These are phyloP conservation scores for Ganoderma lucidum DNA, from an alignment of 1,284 basidiomycete species.

Conservation along the genomic window DNA sequence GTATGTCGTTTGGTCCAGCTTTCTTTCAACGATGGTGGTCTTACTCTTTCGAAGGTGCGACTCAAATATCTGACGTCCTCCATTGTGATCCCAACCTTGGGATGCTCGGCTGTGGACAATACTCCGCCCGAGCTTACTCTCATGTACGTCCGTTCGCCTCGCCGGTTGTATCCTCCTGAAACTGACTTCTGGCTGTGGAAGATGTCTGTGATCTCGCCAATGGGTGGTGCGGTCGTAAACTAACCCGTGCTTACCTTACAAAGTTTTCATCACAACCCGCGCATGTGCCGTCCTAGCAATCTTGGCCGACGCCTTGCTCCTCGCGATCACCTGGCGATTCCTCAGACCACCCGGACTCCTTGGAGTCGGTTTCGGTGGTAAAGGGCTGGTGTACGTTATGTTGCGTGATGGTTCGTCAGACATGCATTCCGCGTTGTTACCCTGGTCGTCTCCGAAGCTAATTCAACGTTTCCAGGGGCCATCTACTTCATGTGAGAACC, in stretches of 20 bases:
- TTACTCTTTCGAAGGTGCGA: neutral
- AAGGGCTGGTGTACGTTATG: neutral
- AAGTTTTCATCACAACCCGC: neutral
- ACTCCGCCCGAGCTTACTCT: neutral
- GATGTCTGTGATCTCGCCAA: neutral
- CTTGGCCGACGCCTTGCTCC: neutral
- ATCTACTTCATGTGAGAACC: neutral
- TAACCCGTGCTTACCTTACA: neutral
- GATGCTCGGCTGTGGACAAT: neutral
- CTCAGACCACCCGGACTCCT: neutral
- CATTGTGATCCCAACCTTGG: neutral
- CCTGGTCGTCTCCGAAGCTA: neutral
- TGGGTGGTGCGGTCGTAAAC: neutral
- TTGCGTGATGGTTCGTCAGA: neutral
- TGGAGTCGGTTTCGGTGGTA: neutral
- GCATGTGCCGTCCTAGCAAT: neutral
- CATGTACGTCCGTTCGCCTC: neutral
- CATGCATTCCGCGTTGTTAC: neutral
- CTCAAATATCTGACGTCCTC: neutral
- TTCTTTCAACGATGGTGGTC: too few relatives aligned
- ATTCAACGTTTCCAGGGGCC: neutral
- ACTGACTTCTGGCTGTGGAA: neutral
- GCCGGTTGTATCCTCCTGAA: neutral
- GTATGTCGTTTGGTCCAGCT: neutral
- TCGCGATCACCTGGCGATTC: constrained; percentile 2